Conservation (phyloP, 1,284 basidiomycete genomes). For the Microbotryum scabiosae region DNA sequence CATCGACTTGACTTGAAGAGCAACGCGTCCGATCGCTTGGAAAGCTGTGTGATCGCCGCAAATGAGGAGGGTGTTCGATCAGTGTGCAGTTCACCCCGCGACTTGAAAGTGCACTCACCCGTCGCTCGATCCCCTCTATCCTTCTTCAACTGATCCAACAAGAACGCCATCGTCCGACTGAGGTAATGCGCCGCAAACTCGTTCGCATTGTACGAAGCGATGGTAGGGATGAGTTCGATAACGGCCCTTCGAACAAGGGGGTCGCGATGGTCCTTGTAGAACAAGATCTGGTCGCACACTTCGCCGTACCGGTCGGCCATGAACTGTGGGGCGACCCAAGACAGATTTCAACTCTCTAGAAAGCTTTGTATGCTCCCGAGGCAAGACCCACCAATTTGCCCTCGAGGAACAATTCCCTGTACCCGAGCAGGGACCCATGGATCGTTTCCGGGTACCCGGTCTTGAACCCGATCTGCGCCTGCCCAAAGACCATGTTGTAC, state of each 20-base stretch:
- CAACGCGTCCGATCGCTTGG: constrained; percentile 92
- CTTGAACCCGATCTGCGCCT: constrained; percentile 79
- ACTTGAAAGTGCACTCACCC: constrained; percentile 47
- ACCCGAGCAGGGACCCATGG: constrained; percentile 86
- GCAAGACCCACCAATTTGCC: constrained; percentile 67
- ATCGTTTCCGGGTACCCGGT: constrained; percentile 69
- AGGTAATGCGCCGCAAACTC: constrained; percentile 82
- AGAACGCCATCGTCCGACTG: constrained; percentile 83
- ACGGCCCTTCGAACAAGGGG: constrained; percentile 81
- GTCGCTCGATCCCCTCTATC: constrained; percentile 73
- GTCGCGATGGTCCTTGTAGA: constrained; percentile 80
- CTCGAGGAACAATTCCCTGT: constrained; percentile 82
- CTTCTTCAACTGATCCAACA: constrained; percentile 79
- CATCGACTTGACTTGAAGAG: constrained; percentile 79
- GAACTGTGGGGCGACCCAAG: constrained; percentile 6
- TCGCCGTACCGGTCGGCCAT: constrained; percentile 27
- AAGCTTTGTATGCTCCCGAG: background rate
- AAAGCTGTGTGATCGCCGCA: constrained; percentile 54
- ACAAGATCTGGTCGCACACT: constrained; percentile 79
- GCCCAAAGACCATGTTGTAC: constrained; percentile 70
- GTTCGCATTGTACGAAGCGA: constrained; percentile 88
- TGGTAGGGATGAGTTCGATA: constrained; percentile 82
- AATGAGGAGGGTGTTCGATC: constrained; percentile 1
- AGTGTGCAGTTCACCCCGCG: background rate
- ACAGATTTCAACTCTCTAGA: background rate